Conservation (phyloP, 1,284 basidiomycete species). For the Thelephora terrestris region DNA sequence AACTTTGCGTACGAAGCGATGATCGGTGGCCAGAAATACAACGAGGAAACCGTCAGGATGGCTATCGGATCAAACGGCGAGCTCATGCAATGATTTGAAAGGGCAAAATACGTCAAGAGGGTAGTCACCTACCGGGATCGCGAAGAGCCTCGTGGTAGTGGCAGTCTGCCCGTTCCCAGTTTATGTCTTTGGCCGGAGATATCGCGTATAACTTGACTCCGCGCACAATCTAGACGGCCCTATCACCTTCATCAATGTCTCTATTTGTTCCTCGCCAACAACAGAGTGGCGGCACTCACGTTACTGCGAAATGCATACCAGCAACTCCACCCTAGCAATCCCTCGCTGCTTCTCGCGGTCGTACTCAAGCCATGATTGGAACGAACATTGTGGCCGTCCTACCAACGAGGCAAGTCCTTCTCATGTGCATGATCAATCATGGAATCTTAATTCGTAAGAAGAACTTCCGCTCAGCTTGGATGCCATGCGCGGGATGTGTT, state of each 20-base stretch:
- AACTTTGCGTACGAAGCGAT: constrained; percentile 59
- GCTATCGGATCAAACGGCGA: constrained; percentile 7
- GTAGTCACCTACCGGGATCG: constrained; percentile 42
- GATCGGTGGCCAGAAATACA: constrained; percentile 46
- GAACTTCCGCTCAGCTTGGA: no score
- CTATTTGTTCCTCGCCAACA: not conserved
- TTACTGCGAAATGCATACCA: constrained; percentile 51
- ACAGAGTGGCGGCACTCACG: constrained; percentile 20
- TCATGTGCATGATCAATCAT: no score
- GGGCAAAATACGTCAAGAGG: constrained; percentile 3
- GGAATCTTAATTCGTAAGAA: no score
- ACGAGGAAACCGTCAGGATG: constrained; percentile 7
- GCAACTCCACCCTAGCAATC: constrained; percentile 62
- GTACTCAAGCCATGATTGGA: constrained; percentile 50
- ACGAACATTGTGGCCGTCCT: constrained; percentile 48
- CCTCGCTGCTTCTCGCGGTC: constrained; percentile 47
- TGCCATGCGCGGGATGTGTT: no score
- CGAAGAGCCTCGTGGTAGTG: constrained; percentile 48
- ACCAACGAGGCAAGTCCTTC: no score
- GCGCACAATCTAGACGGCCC: constrained; percentile 48
- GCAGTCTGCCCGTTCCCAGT: constrained; percentile 52
- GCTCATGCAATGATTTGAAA: no score
- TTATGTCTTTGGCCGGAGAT: constrained; percentile 44
- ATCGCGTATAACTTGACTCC: constrained; percentile 60
- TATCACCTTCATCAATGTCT: not conserved